These are phyloP conservation scores for Panaeolus papilionaceus DNA, from an alignment of 768 basidiomycete species.

Conservation along the genomic window DNA sequence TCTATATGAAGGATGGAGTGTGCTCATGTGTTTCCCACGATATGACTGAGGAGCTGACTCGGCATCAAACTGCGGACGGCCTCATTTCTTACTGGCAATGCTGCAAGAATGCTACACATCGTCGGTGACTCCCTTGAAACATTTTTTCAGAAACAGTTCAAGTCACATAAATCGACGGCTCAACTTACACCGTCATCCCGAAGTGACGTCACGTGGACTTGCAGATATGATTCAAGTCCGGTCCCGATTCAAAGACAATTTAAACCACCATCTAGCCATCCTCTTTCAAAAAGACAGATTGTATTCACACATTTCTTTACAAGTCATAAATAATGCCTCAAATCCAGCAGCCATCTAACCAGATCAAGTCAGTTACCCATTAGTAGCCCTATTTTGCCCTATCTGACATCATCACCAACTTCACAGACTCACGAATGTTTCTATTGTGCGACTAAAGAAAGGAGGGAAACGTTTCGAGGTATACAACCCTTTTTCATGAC, in stretches of 20 bases:
- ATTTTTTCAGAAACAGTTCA: background rate
- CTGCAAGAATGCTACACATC: background rate
- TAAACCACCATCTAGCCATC: background rate
- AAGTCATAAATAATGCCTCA: constrained; percentile 42
- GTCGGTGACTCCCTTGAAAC: background rate
- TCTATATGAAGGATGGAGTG: constrained; percentile 3
- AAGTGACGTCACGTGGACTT: constrained; percentile 31
- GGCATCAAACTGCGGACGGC: constrained; percentile 2
- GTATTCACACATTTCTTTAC: background rate
- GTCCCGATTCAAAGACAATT: constrained; percentile 16
- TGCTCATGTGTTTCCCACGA: constrained; percentile 8
- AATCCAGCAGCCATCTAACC: constrained; percentile 88
- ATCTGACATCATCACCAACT: constrained; percentile 7
- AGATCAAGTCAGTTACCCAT: constrained; percentile 70
- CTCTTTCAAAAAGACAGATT: background rate
- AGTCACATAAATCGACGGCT: no score
- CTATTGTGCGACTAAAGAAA: constrained; percentile 94
- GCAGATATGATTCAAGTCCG: constrained; percentile 18
- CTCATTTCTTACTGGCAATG: background rate
- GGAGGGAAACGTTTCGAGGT: constrained; percentile 98
- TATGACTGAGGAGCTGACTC: background rate
- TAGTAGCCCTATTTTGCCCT: background rate
- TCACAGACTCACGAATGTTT: constrained; percentile 92
- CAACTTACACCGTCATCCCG: background rate
- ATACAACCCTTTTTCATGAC: constrained; percentile 11